These are phyloP conservation scores for Suhomyces prunicola DNA, from an alignment of 805 yeast species.

Conservation along the genomic window DNA sequence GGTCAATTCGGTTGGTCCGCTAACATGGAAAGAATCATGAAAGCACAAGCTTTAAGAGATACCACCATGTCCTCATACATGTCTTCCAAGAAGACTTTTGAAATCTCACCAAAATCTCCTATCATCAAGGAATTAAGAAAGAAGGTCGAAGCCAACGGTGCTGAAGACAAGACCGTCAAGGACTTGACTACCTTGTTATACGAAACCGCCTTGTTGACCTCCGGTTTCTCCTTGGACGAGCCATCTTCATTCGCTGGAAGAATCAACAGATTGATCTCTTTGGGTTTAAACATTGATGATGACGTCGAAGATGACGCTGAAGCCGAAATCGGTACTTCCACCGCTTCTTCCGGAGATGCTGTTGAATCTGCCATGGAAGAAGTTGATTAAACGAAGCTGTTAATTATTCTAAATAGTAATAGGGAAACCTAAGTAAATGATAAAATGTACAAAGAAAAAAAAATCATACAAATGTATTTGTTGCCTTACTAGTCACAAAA, in stretches of 20 bases:
- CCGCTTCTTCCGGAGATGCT: conserved; percentile 55
- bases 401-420: conserved; percentile 2
- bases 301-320: conserved; percentile 48
- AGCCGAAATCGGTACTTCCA: conserved; percentile 46
- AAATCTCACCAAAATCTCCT: conserved; percentile 94
- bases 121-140: conserved; percentile 93
- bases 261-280: conserved; percentile 95
- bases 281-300: conserved; percentile 97
- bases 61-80: conserved; percentile 98
- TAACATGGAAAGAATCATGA: conserved; percentile 99
- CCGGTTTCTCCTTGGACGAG: conserved; percentile 98
- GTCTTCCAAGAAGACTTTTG: conserved; percentile 99
- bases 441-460: not conserved
- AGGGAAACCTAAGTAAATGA: not conserved
- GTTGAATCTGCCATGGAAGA: conserved; percentile 98
- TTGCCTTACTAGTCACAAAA: no score
- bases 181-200: conserved; percentile 93
- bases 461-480: no score
- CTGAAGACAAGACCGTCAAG: conserved; percentile 97
- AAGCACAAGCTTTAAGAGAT: conserved; percentile 99
- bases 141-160: conserved; percentile 96
- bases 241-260: conserved; percentile 96
- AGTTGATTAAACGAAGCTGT: conserved; percentile 65
- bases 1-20: conserved; percentile 99
- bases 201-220: conserved; percentile 97